Base-by-base conservation (phyloP, 2,329 filamentous ascomycete genomes). In the Nothopassalora personata region DNA sequence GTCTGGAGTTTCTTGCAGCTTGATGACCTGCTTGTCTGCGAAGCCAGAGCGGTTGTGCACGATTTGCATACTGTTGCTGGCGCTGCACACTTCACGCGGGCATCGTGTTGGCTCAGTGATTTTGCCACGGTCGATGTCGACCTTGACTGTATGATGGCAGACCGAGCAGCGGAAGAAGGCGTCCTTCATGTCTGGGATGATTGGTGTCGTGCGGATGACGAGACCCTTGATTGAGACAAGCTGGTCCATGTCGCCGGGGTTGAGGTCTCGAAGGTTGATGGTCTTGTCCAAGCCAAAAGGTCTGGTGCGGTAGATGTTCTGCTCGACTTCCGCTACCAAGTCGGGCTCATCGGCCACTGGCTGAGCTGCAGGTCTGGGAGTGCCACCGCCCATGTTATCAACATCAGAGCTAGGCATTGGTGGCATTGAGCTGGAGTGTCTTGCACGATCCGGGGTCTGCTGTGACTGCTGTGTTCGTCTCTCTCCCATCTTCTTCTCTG, bases 121-220 rank as follows among this genome's bases (percentile, higher is more conserved):
- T 78, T 93, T 94, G 74, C 95, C 94, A 70, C 94, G 88, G 72
- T 99, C 94, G 69, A 99, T 88, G 58, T 91, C 89, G 56, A 97
- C 91, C 63, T 89, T 90, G 61, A 96, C 85, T 4, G 90, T 93
- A 75, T 97, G 91, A 69, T 91, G 91, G 76, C 94, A 99, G 28
- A 93, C 85, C 59, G 91, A 90, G 77, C 94, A 99, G 64, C 90
- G 89, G 84, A 99, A 99, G 77, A 96, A 97, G 0, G 94, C 94
- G 72, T 96, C 90, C 77, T 95, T 97, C 95, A 99, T 99, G 69
- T 99, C 94, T 0, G 94, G 94, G 64, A 99, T 97, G 65, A 99
- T 90, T 0, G 94, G 91, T 0, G 94, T 97, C 3, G 94, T 89
- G 62, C 94, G 87, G 70, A 99, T 99, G 61, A 99, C 94, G 15